Base-by-base conservation (phyloP, 305 asterid genomes). In the Stenogyne calaminthoides region DNA sequence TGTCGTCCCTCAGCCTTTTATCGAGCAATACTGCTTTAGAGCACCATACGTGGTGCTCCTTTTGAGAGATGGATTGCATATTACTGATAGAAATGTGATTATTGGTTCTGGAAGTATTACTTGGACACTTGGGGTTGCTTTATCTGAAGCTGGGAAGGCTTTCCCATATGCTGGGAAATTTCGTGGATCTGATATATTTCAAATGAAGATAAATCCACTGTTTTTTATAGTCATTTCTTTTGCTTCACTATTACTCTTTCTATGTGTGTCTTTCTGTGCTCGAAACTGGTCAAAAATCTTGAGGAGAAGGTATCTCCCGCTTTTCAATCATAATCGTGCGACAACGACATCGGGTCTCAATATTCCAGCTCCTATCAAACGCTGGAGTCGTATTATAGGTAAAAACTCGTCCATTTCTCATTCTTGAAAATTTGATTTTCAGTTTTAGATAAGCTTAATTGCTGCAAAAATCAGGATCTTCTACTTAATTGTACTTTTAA, bases 341-440 rank as follows among this genome's bases (percentile, higher is more conserved):
- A 52, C 92, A 20, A 76, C 93, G n/a, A 32, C 88, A 2, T 84
- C 94, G 7, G 88, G 82, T 81, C 88, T 89, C 64, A 87, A 79
- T 70, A 82, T 87, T 58, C 89, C 91, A 36, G 71, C 88, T 64
- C 91, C 96, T 76, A 86, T 91, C 84, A 89, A 80, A 81, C 87
- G 87, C 3, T 88, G 99, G 97, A 90, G 98, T 64, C 65, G 94
- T 70, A 84, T 92, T 72, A 85, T 89, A 77, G 99, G 99, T 92
- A 78, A 75, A 20, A 67, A 11, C 47, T 69, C 39, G 73, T 65
- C 36, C 34, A 14, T 44, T 57, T 42, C 15, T 42, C 60, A 49
- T 58, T 62, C 64, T 39, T 37, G 55, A 42, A 19, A 15, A 0
- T 60, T 63, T 10, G 52, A 36, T 39, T 65, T 36, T 37, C 29